Percentiles rank a stretch among this genome's conserved stretches.
These are phyloP conservation scores for Geranium brycei DNA, from an alignment of 345 rosid species.

Conservation along the genomic window DNA sequence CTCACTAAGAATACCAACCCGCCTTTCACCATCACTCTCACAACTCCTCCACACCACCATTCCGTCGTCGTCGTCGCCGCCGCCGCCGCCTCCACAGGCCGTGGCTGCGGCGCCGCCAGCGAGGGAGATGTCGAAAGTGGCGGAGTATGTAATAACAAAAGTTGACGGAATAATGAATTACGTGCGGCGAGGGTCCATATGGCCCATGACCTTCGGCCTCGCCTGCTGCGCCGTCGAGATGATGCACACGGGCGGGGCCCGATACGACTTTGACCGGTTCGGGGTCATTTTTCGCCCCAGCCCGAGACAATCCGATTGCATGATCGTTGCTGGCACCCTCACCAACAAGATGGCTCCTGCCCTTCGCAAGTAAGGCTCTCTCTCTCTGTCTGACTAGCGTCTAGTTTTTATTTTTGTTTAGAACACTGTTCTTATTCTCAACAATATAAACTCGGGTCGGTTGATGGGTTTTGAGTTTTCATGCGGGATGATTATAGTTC, in stretches of 20 bases:
- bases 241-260: conserved; percentile 99
- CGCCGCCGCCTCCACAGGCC: conserved; percentile 12
- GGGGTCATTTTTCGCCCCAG: conserved; percentile 94
- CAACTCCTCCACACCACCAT: conserved; percentile 37
- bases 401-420: too few species aligned
- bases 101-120: conserved; percentile 26
- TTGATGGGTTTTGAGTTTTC: too few species aligned
- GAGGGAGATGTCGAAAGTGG: conserved; percentile 46
- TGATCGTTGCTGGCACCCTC: conserved; percentile 98
- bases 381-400: too few species aligned
- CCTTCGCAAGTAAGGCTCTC: conserved; percentile 62
- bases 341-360: conserved; percentile 99
- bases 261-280: conserved; percentile 91
- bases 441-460: too few species aligned
- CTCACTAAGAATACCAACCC: conserved; percentile 16
- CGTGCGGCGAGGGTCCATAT: conserved; percentile 90
- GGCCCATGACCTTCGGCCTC: conserved; percentile 99
- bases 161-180: conserved; percentile 88
- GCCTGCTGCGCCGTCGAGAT: conserved; percentile 99
- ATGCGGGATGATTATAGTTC: too few species aligned
- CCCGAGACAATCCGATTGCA: conserved; percentile 96
- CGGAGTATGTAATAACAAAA: conserved; percentile 83
- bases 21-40: conserved; percentile 28
- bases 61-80: conserved; percentile 25
- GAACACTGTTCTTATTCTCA: too few species aligned